A percentile compares a stretch with the other conserved stretches of the same genome.
Conservation (phyloP, 106 monocot species). For the Agapanthus africanus region DNA sequence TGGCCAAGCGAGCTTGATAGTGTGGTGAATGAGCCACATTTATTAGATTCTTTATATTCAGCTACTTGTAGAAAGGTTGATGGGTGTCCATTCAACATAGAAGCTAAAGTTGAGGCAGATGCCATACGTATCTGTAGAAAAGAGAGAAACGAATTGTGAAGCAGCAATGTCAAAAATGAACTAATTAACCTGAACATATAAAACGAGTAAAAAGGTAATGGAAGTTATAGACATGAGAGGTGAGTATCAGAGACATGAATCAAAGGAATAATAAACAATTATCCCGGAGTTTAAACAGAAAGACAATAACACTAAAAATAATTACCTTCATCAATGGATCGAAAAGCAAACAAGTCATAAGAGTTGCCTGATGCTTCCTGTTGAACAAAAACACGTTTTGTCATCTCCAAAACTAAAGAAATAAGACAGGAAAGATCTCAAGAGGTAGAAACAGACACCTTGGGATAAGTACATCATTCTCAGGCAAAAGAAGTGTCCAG, state of each 20-base stretch:
- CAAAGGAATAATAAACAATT: background rate
- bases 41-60: conserved; percentile 64
- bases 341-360: conserved; percentile 87
- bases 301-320: background rate
- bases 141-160: background rate
- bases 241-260: conserved; percentile 65
- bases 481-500: conserved; percentile 81
- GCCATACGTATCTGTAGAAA: conserved; percentile 57
- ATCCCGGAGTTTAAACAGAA: background rate
- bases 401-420: conserved; percentile 4
- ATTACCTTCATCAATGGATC: conserved; percentile 90
- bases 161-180: too few species aligned
- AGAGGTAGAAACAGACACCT: conserved; percentile 43
- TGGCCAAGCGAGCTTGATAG: conserved; percentile 84
- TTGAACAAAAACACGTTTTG: conserved; percentile 11
- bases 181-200: too few species aligned
- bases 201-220: background rate
- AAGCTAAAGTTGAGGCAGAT: conserved; percentile 61
- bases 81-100: conserved; percentile 67
- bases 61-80: conserved; percentile 75
- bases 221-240: conserved; percentile 8
- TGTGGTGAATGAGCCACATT: conserved; percentile 78
- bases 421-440: conserved; percentile 7
- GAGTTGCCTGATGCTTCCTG: conserved; percentile 72
- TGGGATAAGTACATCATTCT: conserved; percentile 71